A percentile compares a stretch with the other conserved stretches of the same genome.
Conservation (phyloP, 495 filamentous ascomycete species). For the Recurvomyces mirabilis region DNA sequence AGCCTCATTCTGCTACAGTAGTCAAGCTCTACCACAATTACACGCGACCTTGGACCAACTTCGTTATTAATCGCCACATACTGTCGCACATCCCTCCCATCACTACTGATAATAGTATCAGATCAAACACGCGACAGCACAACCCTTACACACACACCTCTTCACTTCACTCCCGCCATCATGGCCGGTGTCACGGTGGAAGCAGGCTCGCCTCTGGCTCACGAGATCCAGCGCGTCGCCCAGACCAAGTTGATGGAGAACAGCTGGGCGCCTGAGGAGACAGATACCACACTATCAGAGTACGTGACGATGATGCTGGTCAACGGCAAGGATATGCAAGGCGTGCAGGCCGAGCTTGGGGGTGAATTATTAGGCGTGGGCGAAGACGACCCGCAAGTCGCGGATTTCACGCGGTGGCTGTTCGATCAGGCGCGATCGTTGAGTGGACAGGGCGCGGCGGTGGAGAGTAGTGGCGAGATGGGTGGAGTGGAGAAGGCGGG, state of each 20-base stretch:
- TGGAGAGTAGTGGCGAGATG: neutral
- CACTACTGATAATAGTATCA: no score
- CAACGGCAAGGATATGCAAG: slow-evolving; percentile 37
- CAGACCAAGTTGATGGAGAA: slow-evolving; percentile 93
- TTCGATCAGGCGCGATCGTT: slow-evolving; percentile 71
- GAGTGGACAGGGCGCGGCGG: slow-evolving; percentile 35
- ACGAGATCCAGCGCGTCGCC: slow-evolving; percentile 65
- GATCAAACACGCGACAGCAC: neutral
- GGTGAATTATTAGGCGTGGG: slow-evolving; percentile 76
- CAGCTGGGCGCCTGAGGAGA: slow-evolving; percentile 72
- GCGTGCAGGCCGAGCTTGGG: slow-evolving; percentile 73
- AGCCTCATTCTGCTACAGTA: no score
- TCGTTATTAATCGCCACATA: no score
- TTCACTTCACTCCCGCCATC: neutral
- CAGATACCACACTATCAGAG: slow-evolving; percentile 78
- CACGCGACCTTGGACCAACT: no score
- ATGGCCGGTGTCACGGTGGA: slow-evolving; percentile 33
- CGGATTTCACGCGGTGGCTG: slow-evolving; percentile 80
- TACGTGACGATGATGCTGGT: slow-evolving; percentile 95
- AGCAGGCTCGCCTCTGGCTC: slow-evolving; percentile 66
- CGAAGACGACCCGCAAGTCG: slow-evolving; percentile 70
- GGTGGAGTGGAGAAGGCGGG: neutral
- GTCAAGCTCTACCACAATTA: no score
- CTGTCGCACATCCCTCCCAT: no score
- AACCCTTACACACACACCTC: neutral